Base-by-base conservation (phyloP, 2,329 filamentous ascomycete genomes). In the Ramularia endophylla region DNA sequence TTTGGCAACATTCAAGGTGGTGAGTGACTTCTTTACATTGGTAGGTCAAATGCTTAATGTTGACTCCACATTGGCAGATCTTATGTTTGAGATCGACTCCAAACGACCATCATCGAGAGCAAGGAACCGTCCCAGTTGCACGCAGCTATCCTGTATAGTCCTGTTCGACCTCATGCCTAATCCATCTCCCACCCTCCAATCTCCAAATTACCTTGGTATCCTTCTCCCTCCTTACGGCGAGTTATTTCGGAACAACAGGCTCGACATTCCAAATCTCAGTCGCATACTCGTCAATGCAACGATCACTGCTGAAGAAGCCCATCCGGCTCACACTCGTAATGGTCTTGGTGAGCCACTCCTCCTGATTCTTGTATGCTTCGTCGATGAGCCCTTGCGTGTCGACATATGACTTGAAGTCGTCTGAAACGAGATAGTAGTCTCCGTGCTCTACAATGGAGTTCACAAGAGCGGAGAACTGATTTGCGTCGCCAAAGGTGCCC, bases 221-320 rank as follows among this genome's bases (percentile, higher is more conserved):
- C 22, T 25, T 25, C 11, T 6, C 22, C 8, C n/a, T n/a, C 18
- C 16, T 16, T 17, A 7, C 33, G 22, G 22, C 22, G 22, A 25
- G 22, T 11, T 25, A 25, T 25, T 39, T 39, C n/a, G 46, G 46
- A 17, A 41, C 32, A 40, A 92, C 64, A 19, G 90, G 89, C 72
- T 97, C 90, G 28, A 95, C 73, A 60, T 97, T 97, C 92, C 92
- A 98, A 64, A 98, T 95, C 50, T 76, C 81, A 65, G 98, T 90
- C 0, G 92, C 92, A 68, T 98, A 98, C 73, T 95, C 89, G 58
- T 90, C 87, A 65, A 97, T 95, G 68, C 90, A 95, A 28, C 90
- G 78, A 65, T 97, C 90, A 50, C 85, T 90, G 54, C 81, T 89
- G 72, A 97, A 97, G 78, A 97, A 97, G 27, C 92, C 57, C 92